Base-by-base conservation (phyloP, 306 rosid genomes). In the Potentilla sterilis region DNA sequence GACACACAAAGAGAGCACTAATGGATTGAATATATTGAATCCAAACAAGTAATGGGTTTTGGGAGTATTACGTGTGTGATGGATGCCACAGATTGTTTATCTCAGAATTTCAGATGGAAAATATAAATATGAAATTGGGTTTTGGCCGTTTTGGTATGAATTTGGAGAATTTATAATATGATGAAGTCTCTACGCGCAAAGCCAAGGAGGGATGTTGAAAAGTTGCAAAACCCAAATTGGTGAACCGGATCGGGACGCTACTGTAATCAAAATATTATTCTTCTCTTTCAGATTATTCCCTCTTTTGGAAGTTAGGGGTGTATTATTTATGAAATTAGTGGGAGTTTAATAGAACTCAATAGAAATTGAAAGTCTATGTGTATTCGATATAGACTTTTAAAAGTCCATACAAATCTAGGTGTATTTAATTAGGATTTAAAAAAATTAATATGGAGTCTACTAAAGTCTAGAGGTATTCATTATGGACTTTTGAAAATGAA, bases 71-170 rank as follows among this genome's bases (percentile, higher is more conserved):
- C 71, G 87, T 71, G 84, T 73, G 63, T 46, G 55, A 62, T 76
- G 77, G 84, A 79, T 80, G 82, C 87, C 83, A 86, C 83, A 78
- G 73, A 64, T 66, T 84, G 75, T 74, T 78, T 82, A 67, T 84
- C 80, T 71, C 16, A 22, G 70, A 59, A 47, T 18, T 52, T 46
- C 49, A 46, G 15, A 46, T 1, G 14, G 1, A 51, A 52, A 18
- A 52, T 9, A 48, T 9, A 55, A 55, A 67, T 63, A 49, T 16
- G 54, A 75, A 78, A 75, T 41, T 5, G 61, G 70, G 69, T 1
- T 41, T 70, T 19, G 67, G 46, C 44, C 47, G 22, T 13, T 61
- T 10, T 61, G 9, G 35, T 28, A 10, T 76, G 14, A 58, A 24
- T 62, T 62, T 34, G 66, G 2, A 32, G 28, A 59, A 12, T 5